Evolutionary conservation across 495 filamentous ascomycete genomes (phyloP), one percentile per base, ranked within the genome.

Genomic region (Aspergillus haitiensis): DNA sequence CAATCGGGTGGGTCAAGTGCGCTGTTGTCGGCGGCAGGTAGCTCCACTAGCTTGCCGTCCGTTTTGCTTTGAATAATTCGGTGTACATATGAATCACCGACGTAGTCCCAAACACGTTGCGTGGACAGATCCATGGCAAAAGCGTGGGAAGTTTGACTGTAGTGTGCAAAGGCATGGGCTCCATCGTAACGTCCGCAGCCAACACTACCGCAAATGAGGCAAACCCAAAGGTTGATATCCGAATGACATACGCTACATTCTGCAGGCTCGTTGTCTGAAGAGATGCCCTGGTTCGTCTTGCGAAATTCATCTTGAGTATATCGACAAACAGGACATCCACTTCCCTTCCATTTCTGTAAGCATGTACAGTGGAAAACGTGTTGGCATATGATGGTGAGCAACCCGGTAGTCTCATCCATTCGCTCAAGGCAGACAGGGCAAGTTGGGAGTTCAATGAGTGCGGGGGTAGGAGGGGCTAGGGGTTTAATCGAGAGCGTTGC

Each of bases 321-420:
- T 5, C 94, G 88, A 66, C 94, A 98, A 12, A 98, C 91, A 0
- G 94, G 94, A 67, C 94, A 98, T 33, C 93, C 93, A 51, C 83
- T 88, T 16, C 93, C 94, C 67, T 88, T 89, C 94, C 94, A 98
- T 67, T 96, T 98, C 65, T 96, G 90, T 0, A 98, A 81, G 75
- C 94, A 98, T 6, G 89, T 91, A 71, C 94, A 98, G 75, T 98
- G 94, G 70, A 98, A 98, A 55, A 98, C 92, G 64, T 98, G 94
- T 66, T 98, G 95, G 72, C 94, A 98, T 61, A 93, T 86, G 37
- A 98, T 98, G 1, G 94, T 98, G 64, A 98, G 83, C 4, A 98
- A 78, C 5, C 94, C 94, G 0, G 91, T 92, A 6, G 93, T 97
- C 65, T 98, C 93, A 64, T 98, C 94, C 94, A 98, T 98, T 36